Percentiles rank a stretch among this genome's conserved stretches.
These are phyloP conservation scores for Coelastrella sp. DNA, from an alignment of 139 green algal species.

Conservation along the genomic window DNA sequence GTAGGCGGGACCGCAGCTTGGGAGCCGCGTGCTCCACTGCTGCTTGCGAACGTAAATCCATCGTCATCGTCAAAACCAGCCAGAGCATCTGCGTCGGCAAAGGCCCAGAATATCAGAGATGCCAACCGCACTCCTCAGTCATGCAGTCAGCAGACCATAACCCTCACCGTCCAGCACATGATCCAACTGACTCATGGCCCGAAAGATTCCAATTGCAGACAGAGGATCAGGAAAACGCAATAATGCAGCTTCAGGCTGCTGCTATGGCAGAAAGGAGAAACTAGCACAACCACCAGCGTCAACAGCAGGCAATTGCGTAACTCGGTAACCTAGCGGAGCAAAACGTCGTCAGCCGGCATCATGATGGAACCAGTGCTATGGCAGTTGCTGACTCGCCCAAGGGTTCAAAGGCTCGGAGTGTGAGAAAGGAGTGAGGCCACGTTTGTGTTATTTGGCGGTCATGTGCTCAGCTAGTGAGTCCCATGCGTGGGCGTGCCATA, in stretches of 20 bases:
- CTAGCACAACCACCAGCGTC: too few relatives aligned
- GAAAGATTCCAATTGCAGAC: too few relatives aligned
- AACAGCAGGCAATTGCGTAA: too few relatives aligned
- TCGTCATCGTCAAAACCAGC: conserved; percentile 55
- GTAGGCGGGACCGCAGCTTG: neutral
- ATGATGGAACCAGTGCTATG: neutral
- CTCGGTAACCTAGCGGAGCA: too few relatives aligned
- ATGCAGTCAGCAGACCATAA: neutral
- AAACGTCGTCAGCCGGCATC: too few relatives aligned
- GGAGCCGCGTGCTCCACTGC: neutral
- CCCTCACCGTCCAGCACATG: conserved; percentile 35
- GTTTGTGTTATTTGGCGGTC: neutral
- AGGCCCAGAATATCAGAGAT: neutral
- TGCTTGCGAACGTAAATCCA: neutral
- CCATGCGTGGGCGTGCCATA: neutral
- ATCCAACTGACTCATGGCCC: conserved; percentile 29
- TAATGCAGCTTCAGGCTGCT: too few relatives aligned
- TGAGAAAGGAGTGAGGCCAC: neutral
- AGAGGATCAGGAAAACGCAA: too few relatives aligned
- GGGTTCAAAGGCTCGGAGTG: neutral
- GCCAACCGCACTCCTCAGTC: too few relatives aligned
- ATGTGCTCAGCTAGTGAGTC: neutral
- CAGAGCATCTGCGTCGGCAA: conserved; percentile 40
- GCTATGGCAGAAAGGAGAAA: too few relatives aligned
- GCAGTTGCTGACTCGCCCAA: neutral